These are phyloP conservation scores for Solanum pinnatisectum DNA, from an alignment of 257 asterid species.

Conservation along the genomic window DNA sequence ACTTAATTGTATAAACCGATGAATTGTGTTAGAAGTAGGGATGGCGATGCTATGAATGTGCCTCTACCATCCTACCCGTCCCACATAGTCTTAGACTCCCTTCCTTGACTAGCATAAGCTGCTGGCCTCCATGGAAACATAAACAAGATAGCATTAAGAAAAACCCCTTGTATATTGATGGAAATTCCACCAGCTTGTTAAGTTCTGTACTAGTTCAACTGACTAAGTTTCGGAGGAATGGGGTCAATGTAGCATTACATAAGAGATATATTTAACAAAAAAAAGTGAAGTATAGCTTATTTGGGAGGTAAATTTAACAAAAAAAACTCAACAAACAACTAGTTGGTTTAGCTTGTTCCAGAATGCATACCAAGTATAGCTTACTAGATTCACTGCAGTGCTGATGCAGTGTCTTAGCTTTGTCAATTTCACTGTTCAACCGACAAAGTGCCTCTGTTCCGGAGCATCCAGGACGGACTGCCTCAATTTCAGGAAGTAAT, in stretches of 20 bases:
- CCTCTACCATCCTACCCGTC: background rate
- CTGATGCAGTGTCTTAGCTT: constrained; percentile 51
- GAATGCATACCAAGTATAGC: constrained; percentile 68
- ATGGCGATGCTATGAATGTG: background rate
- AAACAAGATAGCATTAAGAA: background rate
- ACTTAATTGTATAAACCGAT: background rate
- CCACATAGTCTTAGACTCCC: background rate
- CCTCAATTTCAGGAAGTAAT: constrained; percentile 66
- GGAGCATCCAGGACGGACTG: constrained; percentile 69
- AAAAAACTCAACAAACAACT: background rate
- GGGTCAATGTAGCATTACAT: background rate
- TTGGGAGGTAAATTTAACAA: background rate
- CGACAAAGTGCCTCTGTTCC: constrained; percentile 67
- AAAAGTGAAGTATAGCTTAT: background rate
- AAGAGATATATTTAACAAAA: background rate
- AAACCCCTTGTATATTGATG: background rate
- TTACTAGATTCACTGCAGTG: constrained; percentile 74
- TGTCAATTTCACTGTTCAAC: constrained; percentile 45
- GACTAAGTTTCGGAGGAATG: background rate
- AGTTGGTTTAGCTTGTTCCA: background rate
- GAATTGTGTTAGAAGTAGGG: background rate
- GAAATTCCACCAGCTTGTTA: background rate
- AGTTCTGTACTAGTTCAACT: background rate
- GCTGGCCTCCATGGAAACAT: background rate
- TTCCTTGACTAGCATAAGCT: background rate